These are phyloP conservation scores for Macadamia integrifolia DNA, from an alignment of 164 flowering plant species.

Conservation along the genomic window DNA sequence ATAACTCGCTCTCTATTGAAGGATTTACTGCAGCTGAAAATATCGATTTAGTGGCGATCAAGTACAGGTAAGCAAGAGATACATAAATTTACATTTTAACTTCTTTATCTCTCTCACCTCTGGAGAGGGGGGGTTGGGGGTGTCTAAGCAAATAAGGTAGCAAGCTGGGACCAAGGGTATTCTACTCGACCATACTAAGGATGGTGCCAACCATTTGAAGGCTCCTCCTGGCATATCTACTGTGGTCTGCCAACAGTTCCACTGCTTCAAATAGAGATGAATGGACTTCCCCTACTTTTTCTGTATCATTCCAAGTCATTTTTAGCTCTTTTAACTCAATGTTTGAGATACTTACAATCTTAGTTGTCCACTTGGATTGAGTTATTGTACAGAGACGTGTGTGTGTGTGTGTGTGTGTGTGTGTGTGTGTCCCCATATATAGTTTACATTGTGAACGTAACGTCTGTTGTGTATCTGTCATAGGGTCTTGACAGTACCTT, in stretches of 20 bases:
- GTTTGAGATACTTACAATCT: too few relatives aligned
- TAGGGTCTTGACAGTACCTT: background rate
- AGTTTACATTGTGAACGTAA: background rate
- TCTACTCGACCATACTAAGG: background rate
- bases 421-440: too few relatives aligned
- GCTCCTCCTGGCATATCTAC: background rate
- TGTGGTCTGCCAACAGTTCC: background rate
- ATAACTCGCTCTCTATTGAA: slow-evolving; percentile 52
- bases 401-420: background rate
- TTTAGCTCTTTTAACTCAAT: background rate
- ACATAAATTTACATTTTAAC: too few relatives aligned
- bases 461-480: background rate
- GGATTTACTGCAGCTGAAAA: slow-evolving; percentile 69
- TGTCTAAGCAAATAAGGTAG: background rate
- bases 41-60: slow-evolving; percentile 63
- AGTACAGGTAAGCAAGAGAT: slow-evolving; percentile 59
- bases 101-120: background rate
- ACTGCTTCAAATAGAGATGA: background rate
- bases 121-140: background rate
- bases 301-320: too few relatives aligned
- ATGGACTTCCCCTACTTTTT: background rate
- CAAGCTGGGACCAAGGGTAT: background rate
- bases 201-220: background rate
- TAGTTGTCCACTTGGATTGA: too few relatives aligned
- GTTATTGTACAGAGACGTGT: too few relatives aligned